Evolutionary conservation across 2,329 filamentous ascomycete genomes (phyloP), one percentile per base, ranked within the genome.

Genomic region (Lachnellula arida): DNA sequence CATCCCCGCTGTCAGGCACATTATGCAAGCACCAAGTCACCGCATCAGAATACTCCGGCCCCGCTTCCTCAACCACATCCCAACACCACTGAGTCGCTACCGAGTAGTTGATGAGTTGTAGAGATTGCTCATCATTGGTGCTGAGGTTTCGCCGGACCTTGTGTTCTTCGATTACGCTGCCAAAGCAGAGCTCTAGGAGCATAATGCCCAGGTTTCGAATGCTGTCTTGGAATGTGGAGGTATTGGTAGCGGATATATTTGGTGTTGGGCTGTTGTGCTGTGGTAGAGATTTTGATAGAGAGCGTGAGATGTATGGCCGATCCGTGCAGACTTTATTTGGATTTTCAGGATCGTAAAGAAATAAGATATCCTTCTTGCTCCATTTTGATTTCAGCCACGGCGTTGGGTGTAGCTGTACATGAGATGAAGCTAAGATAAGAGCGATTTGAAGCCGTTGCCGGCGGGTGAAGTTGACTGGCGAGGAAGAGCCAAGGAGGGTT

Each of bases 161-260:
- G 17, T 58, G 53, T 3, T 60, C 56, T 28, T 59, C 59, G 17
- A 61, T 55, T 6, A 49, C 22, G 22, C 12, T 46, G 1, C 57
- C 54, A 23, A 61, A 59, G 22, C 59, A 61, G 8, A 61, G 46
- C 35, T 61, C 59, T 6, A 61, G 42, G 14, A 61, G 48, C 53
- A 60, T 57, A 19, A 60, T 57, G 8, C 56, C 59, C 0, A 60
- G 46, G 23, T 56, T 57, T 4, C 43, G 48, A 23, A 60, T 53
- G 34, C 60, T 56, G 40, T 56, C 51, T 46, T 53, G 53, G 32
- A 58, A 53, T 15, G 15, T 47, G n/a, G 43, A 44, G 9, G 49
- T 53, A 22, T 23, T 46, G 7, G 40, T 37, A 15, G 32, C 37
- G 1, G 50, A 35, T 7, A 17, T 46, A 12, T 46, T 25, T 23